A percentile compares a stretch with the other conserved stretches of the same genome.
Conservation (phyloP, 139 green algal genomes). For the Picochlorum sp. region DNA sequence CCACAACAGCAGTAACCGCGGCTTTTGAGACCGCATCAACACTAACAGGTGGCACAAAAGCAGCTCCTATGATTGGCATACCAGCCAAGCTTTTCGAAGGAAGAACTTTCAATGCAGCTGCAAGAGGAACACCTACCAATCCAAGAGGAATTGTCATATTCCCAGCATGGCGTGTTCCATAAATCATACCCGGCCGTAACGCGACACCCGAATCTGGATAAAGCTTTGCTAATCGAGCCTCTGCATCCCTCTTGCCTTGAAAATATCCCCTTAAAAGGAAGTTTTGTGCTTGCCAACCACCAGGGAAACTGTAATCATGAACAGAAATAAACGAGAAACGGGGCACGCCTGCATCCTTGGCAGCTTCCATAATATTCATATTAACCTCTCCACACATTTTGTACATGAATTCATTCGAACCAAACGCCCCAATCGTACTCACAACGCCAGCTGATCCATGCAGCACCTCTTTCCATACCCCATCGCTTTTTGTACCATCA, state of each 20-base stretch:
- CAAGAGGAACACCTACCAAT: conserved; percentile 25
- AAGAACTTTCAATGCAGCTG: conserved; percentile 32
- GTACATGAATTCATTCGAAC: conserved; percentile 68
- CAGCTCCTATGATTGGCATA: conserved; percentile 58
- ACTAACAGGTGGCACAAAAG: conserved; percentile 58
- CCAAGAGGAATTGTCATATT: conserved; percentile 49
- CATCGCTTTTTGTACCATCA: conserved; percentile 33
- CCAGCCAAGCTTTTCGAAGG: conserved; percentile 43
- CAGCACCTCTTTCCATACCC: conserved; percentile 30
- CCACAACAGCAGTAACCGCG: conserved; percentile 65
- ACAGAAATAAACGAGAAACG: conserved; percentile 80
- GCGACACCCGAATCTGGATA: conserved; percentile 59
- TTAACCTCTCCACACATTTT: conserved; percentile 76
- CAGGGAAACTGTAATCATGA: conserved; percentile 63
- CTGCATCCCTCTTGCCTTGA: conserved; percentile 65
- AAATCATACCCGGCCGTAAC: conserved; percentile 70
- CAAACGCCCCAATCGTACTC: conserved; percentile 75
- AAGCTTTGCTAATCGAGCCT: conserved; percentile 45
- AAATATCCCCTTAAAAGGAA: conserved; percentile 61
- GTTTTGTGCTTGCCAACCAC: conserved; percentile 29
- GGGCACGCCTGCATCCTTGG: conserved; percentile 49
- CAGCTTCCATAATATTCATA: conserved; percentile 61
- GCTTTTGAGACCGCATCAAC: conserved; percentile 64
- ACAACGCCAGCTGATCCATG: conserved; percentile 54
- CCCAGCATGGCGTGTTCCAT: conserved; percentile 56